Conservation (phyloP, 2,329 filamentous ascomycete species). For the Neofusicoccum parvum region DNA sequence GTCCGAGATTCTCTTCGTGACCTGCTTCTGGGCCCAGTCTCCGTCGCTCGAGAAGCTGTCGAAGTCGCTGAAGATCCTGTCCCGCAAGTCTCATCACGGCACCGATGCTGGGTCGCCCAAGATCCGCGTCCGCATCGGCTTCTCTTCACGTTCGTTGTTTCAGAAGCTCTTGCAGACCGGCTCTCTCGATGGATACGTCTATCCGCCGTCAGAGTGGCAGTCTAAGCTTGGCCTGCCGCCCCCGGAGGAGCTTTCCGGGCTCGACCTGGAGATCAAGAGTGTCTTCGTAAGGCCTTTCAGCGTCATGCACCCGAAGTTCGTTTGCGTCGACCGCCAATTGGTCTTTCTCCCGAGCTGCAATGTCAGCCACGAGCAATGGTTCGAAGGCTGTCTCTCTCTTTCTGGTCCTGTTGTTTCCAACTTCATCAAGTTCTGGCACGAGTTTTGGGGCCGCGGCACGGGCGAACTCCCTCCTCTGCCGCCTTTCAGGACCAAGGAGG, state of each 20-base stretch:
- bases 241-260: conserved; percentile 55
- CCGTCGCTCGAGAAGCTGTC: conserved; percentile 60
- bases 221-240: conserved; percentile 65
- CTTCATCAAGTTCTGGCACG: conserved; percentile 67
- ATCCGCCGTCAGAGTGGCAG: conserved; percentile 62
- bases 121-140: conserved; percentile 70
- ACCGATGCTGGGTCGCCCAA: conserved; percentile 35
- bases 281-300: conserved; percentile 79
- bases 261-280: conserved; percentile 73
- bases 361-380: conserved; percentile 85
- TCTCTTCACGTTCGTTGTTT: conserved; percentile 71
- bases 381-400: conserved; percentile 74
- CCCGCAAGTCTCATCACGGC: conserved; percentile 46
- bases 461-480: background rate
- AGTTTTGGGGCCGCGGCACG: conserved; percentile 62
- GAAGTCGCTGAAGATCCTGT: conserved; percentile 62
- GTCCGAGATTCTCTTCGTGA: conserved; percentile 72
- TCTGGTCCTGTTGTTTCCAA: conserved; percentile 62
- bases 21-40: conserved; percentile 79
- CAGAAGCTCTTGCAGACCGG: conserved; percentile 76
- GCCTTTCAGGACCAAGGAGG: conserved; percentile 1
- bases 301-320: conserved; percentile 86
- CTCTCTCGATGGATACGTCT: conserved; percentile 63
- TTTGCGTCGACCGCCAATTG: conserved; percentile 68
- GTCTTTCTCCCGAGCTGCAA: conserved; percentile 80